Base-by-base conservation (phyloP, 2,329 filamentous ascomycete genomes). In the Cladosporium sp. region DNA sequence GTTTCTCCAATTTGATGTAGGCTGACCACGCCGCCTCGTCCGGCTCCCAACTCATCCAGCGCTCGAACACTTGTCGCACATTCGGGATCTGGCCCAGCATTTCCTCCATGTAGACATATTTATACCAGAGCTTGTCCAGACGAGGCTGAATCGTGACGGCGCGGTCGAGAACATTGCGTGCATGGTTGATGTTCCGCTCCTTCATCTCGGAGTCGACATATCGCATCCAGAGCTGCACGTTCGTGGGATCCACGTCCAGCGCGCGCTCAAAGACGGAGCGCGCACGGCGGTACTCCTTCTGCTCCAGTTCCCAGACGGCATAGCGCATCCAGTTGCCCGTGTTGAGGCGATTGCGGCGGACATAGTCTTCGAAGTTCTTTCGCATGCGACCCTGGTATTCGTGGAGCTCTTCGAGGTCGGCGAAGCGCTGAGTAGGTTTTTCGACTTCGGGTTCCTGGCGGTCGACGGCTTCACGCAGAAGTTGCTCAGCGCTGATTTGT, bases 291-390 rank as follows among this genome's bases (percentile, higher is more conserved):
- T 89, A 96, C 73, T 99, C 93, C 71, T 97, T 97, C 73, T 99
- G 93, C 68, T 99, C 92, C 54, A 97, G 79, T 74, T 99, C 93
- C 89, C 91, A 99, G 61, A 88, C 83, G 50, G 93, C 92, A 77
- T 99, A 99, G 64, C 91, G 88, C 80, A 93, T 89, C 93, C 93
- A 99, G 72, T 97, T 97, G 77, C 95, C 95, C 80, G 97, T 90
- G 66, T 95, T 96, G 67, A 96, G 80, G 64, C 92, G 77, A 67
- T 97, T 97, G 57, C 93, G 87, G 57, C 90, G 85, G 54, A 97
- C 89, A 85, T 97, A 97, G 75, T 96, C 89, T 72, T 99, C 93
- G 62, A 96, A 99, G 65, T 96, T 93, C 70, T 91, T 93, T 60
- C 93, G 81, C 74, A 97, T 97, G 57, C 93, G 83, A 49, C 91